Base-by-base conservation (phyloP, 2,329 filamentous ascomycete species). In the Ophiostoma australiae region DNA sequence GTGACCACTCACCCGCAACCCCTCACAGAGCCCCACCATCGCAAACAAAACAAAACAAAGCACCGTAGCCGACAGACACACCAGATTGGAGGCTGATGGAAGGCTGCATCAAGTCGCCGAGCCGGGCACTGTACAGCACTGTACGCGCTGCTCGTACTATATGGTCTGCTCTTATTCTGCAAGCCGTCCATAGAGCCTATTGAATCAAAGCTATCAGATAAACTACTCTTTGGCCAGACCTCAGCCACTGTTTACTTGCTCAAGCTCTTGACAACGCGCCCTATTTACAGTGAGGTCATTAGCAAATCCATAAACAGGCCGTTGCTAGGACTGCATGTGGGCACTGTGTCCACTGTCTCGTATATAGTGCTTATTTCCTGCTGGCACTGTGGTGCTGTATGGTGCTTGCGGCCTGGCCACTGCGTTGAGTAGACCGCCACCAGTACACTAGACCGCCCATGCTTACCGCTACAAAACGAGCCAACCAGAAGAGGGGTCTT, bases 31-130 rank as follows among this genome's bases (percentile, higher is more conserved):
- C 71, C 72, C 72, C 72, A 71, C 72, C 70, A 70, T 70, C 70
- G 55, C 52, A 72, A 72, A 71, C 72, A 72, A 72, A 72, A 72
- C 72, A 72, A 71, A 71, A 72, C 72, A 71, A 71, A 70, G 58
- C 23, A n/a, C n/a, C 15, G 15, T 48, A 8, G 44, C n/a, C 39
- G 44, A 61, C n/a, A 61, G 44, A 48, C 44, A 70, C 63, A 17
- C 8, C 48, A 35, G 33, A 63, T 31, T 39, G 55, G 27, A 31
- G 65, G 52, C 52, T 55, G 52, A 39, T 11, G 20, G 15, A 48
- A 48, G 44, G 52, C 52, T 55, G 52, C 8, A 11, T 55, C 20
- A 23, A 48, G 61, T 33, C 37, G 39, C 63, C 65, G 33, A n/a
- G 11, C 39, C 33, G 35, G 33, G 44, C 67, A 58, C 35, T 31